A percentile compares a stretch with the other conserved stretches of the same genome.
phyloP scores from a whole-genome alignment of 495 filamentous ascomycete genomes.

The Lophium mytilinum region DNA sequence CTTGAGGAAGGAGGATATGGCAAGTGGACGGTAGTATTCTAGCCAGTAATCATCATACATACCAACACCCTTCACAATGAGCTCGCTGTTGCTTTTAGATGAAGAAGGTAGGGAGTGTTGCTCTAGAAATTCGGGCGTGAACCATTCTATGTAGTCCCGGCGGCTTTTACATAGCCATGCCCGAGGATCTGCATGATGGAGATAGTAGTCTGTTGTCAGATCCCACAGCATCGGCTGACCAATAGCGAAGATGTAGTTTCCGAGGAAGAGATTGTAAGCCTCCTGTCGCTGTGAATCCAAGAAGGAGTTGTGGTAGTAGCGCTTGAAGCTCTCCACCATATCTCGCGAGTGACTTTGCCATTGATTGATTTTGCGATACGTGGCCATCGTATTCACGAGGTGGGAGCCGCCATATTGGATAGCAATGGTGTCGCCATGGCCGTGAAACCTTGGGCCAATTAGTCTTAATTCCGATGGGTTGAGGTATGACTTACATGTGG shows the following conservation, averaged over 20 bases:
- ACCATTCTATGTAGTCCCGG: conserved; percentile 78
- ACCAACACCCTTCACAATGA: conserved; percentile 48
- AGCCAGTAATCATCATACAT: conserved; percentile 94
- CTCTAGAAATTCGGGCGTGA: conserved; percentile 66
- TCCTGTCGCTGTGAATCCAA: conserved; percentile 93
- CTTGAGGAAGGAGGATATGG: conserved; percentile 77
- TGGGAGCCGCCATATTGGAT: conserved; percentile 97
- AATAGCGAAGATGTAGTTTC: conserved; percentile 86
- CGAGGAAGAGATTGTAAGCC: conserved; percentile 95
- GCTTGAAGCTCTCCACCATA: conserved; percentile 98
- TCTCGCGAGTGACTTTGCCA: conserved; percentile 96
- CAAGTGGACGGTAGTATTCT: conserved; percentile 89
- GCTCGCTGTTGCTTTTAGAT: conserved; percentile 6
- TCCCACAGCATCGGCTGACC: conserved; percentile 98
- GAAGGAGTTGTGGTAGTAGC: conserved; percentile 99
- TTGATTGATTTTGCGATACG: conserved; percentile 96
- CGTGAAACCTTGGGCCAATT: conserved; percentile 51
- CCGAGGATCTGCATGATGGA: conserved; percentile 81
- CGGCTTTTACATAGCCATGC: conserved; percentile 56
- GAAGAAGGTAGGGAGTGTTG: conserved; percentile 37
- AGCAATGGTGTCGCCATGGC: conserved; percentile 94
- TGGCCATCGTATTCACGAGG: conserved; percentile 97
- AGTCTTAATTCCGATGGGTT: neutral
- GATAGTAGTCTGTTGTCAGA: conserved; percentile 88
- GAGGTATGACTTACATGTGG: conserved; percentile 55